Percentiles rank a stretch among this genome's conserved stretches.
These are phyloP conservation scores for Pseudocercospora fijiensis DNA, from an alignment of 2,329 filamentous ascomycete species.

Conservation along the genomic window DNA sequence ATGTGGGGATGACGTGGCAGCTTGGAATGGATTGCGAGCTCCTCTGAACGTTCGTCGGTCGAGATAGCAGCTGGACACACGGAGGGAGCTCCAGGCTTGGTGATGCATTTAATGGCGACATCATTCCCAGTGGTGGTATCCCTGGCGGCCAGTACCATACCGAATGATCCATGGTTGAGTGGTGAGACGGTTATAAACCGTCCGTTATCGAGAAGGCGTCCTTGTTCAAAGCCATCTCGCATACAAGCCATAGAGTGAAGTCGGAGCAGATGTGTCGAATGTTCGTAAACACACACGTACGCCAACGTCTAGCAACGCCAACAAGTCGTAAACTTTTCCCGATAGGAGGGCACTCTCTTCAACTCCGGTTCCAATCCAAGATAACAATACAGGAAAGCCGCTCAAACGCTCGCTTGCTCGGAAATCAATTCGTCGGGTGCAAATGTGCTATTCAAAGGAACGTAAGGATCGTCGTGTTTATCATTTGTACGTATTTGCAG, in stretches of 20 bases:
- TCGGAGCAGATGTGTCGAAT: conserved; percentile 7
- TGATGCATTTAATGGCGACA: conserved; percentile 95
- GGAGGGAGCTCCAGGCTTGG: conserved; percentile 69
- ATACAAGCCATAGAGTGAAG: conserved; percentile 72
- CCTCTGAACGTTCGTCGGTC: conserved; percentile 79
- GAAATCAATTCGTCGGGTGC: conserved; percentile 24
- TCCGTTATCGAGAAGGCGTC: conserved; percentile 73
- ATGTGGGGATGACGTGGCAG: conserved; percentile 84
- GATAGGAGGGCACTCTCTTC: conserved; percentile 19
- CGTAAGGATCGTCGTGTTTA: conserved; percentile 33
- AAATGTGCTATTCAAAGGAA: conserved; percentile 32
- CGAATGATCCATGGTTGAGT: conserved; percentile 97
- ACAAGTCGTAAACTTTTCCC: conserved; percentile 26
- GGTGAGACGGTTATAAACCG: conserved; percentile 90
- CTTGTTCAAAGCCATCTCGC: conserved; percentile 75
- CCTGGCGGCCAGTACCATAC: conserved; percentile 93
- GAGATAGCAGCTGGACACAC: conserved; percentile 64
- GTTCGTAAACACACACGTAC: conserved; percentile 24
- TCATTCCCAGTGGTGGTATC: conserved; percentile 73
- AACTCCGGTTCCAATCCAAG: conserved; percentile 25
- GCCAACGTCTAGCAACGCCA: conserved; percentile 23
- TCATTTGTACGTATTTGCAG: conserved; percentile 30
- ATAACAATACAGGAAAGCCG: conserved; percentile 28
- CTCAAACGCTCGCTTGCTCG: conserved; percentile 26
- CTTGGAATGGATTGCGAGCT: conserved; percentile 74